Percentiles rank a stretch among this genome's conserved stretches.
Conservation (phyloP, 2,329 filamentous ascomycete species). For the Aphanocladium album region DNA sequence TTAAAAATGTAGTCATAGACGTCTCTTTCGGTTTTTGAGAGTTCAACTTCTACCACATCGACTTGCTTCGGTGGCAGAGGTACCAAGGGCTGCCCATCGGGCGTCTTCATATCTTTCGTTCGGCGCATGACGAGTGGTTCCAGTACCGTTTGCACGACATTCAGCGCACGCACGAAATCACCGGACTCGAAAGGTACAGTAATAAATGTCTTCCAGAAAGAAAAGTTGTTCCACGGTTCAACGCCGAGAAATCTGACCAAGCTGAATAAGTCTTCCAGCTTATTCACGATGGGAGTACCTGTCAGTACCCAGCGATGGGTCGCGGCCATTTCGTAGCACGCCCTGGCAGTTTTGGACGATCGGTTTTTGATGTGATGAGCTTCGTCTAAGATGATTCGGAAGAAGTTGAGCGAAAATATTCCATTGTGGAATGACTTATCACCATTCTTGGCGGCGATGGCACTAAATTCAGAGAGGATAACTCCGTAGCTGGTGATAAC, state of each 20-base stretch:
- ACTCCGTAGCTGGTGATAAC: slow-evolving; percentile 94
- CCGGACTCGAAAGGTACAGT: slow-evolving; percentile 95
- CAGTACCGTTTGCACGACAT: slow-evolving; percentile 94
- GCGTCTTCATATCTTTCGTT: slow-evolving; percentile 98
- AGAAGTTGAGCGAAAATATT: slow-evolving; percentile 89
- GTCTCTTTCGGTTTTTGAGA: slow-evolving; percentile 78
- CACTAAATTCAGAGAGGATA: slow-evolving; percentile 78
- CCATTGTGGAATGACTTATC: slow-evolving; percentile 63
- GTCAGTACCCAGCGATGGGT: slow-evolving; percentile 90
- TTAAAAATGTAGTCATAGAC: slow-evolving; percentile 90
- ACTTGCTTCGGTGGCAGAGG: slow-evolving; percentile 75
- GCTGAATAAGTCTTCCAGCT: slow-evolving; percentile 90
- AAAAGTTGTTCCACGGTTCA: slow-evolving; percentile 98
- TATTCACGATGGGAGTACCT: slow-evolving; percentile 94
- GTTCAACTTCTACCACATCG: slow-evolving; percentile 80
- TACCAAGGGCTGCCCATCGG: slow-evolving; percentile 69
- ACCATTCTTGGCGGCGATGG: slow-evolving; percentile 62
- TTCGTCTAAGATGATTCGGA: slow-evolving; percentile 92
- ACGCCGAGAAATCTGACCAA: slow-evolving; percentile 88
- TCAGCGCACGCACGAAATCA: slow-evolving; percentile 85
- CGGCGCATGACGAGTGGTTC: slow-evolving; percentile 92
- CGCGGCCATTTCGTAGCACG: slow-evolving; percentile 84
- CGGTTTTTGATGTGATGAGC: slow-evolving; percentile 89
- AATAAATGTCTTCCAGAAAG: slow-evolving; percentile 98
- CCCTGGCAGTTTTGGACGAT: slow-evolving; percentile 87